These are phyloP conservation scores for Cadophora luteo-olivacea DNA, from an alignment of 2,329 filamentous ascomycete species.

Conservation along the genomic window DNA sequence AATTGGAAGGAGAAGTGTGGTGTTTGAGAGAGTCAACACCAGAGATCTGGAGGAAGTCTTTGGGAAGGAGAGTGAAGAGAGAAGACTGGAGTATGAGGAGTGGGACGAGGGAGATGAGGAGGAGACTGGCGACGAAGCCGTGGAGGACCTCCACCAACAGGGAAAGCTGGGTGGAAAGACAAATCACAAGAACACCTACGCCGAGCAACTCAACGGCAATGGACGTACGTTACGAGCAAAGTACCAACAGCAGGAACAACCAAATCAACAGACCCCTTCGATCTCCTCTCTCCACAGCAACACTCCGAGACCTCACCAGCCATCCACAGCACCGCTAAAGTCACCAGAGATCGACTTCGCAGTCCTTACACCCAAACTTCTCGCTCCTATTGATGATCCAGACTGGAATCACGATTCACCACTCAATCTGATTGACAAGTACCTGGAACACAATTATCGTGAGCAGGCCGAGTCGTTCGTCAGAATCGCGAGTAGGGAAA, in stretches of 20 bases:
- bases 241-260: not conserved
- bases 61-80: not conserved
- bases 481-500: slow-evolving; percentile 26
- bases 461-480: slow-evolving; percentile 36
- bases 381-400: not conserved
- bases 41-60: not conserved
- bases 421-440: slow-evolving; percentile 31
- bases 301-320: not conserved
- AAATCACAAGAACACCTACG: not conserved
- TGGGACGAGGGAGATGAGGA: not conserved
- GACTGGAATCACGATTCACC: slow-evolving; percentile 11
- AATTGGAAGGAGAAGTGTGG: slow-evolving; percentile 2
- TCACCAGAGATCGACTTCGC: not conserved
- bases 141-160: not conserved
- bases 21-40: not conserved
- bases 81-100: not conserved
- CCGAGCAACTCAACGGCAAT: not conserved
- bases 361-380: slow-evolving; percentile 5
- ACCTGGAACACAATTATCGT: slow-evolving; percentile 38
- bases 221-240: not conserved
- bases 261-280: not conserved
- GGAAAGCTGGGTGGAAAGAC: not conserved
- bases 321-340: not conserved
- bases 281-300: not conserved
- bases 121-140: not conserved